These are phyloP conservation scores for Scorias spongiosa DNA, from an alignment of 2,329 filamentous ascomycete species.

Conservation along the genomic window DNA sequence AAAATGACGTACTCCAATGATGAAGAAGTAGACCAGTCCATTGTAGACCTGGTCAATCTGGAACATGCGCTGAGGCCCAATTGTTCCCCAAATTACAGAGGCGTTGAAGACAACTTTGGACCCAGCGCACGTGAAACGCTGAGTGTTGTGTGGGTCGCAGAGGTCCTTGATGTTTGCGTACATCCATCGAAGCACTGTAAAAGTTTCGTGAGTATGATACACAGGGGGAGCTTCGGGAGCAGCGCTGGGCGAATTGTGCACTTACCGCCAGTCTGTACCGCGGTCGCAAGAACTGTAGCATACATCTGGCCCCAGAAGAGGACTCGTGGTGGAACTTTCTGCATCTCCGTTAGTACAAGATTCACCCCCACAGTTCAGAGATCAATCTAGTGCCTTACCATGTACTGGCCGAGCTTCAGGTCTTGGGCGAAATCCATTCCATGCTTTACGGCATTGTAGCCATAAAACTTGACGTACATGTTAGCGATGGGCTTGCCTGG, in stretches of 20 bases:
- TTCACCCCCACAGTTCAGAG: too few relatives aligned
- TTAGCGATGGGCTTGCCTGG: conserved; percentile 77
- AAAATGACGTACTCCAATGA: conserved; percentile 40
- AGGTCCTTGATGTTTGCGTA: conserved; percentile 60
- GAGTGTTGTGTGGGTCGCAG: conserved; percentile 66
- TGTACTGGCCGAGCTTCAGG: conserved; percentile 75
- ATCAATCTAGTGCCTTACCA: conserved; percentile 18
- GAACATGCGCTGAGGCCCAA: conserved; percentile 12
- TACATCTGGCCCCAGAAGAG: conserved; percentile 52
- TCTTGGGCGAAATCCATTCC: conserved; percentile 82
- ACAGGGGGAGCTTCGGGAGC: conserved; percentile 49
- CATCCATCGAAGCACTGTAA: conserved; percentile 82
- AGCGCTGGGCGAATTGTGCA: background rate
- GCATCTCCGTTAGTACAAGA: too few relatives aligned
- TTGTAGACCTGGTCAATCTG: conserved; percentile 63
- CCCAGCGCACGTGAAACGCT: conserved; percentile 77
- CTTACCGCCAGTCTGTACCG: background rate
- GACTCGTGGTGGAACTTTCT: conserved; percentile 66
- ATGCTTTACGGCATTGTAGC: conserved; percentile 45
- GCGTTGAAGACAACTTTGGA: conserved; percentile 83
- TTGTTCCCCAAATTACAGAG: conserved; percentile 64
- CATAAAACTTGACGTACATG: conserved; percentile 87
- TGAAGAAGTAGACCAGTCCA: conserved; percentile 66
- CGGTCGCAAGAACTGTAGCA: background rate
- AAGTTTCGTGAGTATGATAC: conserved; percentile 59